A percentile compares a stretch with the other conserved stretches of the same genome.
Evolutionary conservation across 2,329 filamentous ascomycete genomes (phyloP).

Genomic region (Penicillium sp.): DNA sequence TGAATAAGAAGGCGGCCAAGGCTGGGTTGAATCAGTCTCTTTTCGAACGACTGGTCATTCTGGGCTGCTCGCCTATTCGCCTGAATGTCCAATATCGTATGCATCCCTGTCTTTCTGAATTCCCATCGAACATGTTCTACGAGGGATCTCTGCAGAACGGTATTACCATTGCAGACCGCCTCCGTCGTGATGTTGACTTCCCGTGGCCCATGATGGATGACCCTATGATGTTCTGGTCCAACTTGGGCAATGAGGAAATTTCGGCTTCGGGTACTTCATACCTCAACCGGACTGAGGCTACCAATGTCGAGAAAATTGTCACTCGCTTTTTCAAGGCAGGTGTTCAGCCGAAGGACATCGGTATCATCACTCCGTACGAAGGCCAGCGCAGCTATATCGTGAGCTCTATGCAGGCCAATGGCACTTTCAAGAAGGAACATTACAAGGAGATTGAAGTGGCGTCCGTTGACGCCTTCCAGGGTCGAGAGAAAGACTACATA

Average conservation of each 20-base stretch:
- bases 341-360: slow-evolving; percentile 88
- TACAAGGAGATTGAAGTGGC: slow-evolving; percentile 99
- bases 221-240: slow-evolving; percentile 99
- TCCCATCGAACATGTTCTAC: slow-evolving; percentile 99
- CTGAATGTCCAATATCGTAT: slow-evolving; percentile 98
- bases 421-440: slow-evolving; percentile 95
- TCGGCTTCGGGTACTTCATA: slow-evolving; percentile 97
- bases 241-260: slow-evolving; percentile 95
- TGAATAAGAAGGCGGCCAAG: slow-evolving; percentile 99
- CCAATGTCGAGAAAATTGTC: slow-evolving; percentile 97
- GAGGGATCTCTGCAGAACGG: slow-evolving; percentile 96
- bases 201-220: slow-evolving; percentile 92
- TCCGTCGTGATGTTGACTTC: slow-evolving; percentile 93
- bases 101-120: slow-evolving; percentile 95
- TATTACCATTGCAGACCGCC: slow-evolving; percentile 81
- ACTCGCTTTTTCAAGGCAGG: slow-evolving; percentile 98
- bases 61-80: slow-evolving; percentile 86
- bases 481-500: slow-evolving; percentile 98
- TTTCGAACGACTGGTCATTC: slow-evolving; percentile 90
- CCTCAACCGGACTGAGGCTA: slow-evolving; percentile 93
- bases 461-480: slow-evolving; percentile 97
- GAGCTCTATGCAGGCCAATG: slow-evolving; percentile 97
- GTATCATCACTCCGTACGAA: slow-evolving; percentile 98
- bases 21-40: slow-evolving; percentile 97
- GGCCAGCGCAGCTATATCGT: slow-evolving; percentile 98